These are phyloP conservation scores for Leishmania turanica DNA, from an alignment of 208 protist species.

Conservation along the genomic window DNA sequence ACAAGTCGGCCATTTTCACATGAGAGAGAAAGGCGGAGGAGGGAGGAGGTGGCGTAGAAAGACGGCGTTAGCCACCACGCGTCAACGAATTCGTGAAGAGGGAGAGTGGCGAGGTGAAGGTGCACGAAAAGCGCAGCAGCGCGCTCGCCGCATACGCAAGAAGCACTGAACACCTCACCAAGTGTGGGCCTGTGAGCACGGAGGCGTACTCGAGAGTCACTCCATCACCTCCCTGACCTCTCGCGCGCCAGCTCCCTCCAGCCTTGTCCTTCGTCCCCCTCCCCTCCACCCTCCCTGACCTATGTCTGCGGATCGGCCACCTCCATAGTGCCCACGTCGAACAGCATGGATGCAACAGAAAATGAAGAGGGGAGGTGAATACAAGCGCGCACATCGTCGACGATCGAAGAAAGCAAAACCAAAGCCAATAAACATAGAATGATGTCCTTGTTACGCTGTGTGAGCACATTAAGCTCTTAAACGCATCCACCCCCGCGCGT, in stretches of 20 bases:
- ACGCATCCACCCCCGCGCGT: background rate
- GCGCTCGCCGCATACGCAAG: background rate
- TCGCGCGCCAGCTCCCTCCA: background rate
- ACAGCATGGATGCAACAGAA: background rate
- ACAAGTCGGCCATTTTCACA: too few species aligned
- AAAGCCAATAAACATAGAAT: too few species aligned
- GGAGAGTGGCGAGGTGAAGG: constrained; percentile 10
- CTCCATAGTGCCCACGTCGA: background rate
- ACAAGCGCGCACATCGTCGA: background rate
- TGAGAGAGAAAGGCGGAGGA: background rate
- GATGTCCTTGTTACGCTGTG: background rate
- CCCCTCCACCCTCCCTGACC: background rate
- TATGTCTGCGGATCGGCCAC: background rate
- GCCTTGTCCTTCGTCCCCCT: background rate
- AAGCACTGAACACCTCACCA: background rate
- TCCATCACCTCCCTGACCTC: background rate
- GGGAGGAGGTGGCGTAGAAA: background rate
- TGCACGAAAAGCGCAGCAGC: background rate
- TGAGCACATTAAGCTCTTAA: background rate
- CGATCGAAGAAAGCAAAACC: background rate
- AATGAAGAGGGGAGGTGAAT: background rate
- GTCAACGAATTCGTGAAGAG: constrained; percentile 2
- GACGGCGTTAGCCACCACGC: background rate
- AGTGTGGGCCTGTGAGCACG: background rate
- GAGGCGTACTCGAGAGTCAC: background rate